Percentiles rank a stretch among this genome's conserved stretches.
phyloP scores from a whole-genome alignment of 148 eudicot genomes.

The Rhododendron mucronatum region DNA sequence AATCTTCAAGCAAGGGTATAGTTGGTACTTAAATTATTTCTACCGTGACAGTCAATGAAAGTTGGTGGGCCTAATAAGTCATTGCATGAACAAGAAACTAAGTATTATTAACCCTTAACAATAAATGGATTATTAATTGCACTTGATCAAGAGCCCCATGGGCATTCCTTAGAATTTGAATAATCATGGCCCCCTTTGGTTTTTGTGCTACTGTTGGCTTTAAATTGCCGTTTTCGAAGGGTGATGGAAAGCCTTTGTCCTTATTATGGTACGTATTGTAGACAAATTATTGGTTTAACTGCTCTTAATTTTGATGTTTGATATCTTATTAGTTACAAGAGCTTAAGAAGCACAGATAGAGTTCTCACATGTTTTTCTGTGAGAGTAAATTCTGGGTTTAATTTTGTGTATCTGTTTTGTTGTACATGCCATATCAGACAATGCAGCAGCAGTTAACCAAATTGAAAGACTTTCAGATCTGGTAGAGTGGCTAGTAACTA shows the following conservation, averaged over 20 bases:
- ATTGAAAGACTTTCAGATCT: constrained; percentile 48
- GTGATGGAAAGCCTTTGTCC: not conserved
- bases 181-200: not conserved
- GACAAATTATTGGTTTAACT: not conserved
- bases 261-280: not conserved
- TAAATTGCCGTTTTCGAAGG: not conserved
- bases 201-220: not conserved
- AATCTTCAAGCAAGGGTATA: too few species aligned
- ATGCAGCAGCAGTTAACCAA: constrained; percentile 28
- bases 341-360: not conserved
- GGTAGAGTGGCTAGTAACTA: constrained; percentile 47
- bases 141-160: too few species aligned
- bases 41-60: too few species aligned
- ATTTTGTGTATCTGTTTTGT: constrained; percentile 25
- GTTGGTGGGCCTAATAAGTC: too few species aligned
- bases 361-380: not conserved
- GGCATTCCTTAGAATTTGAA: not conserved
- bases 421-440: constrained; percentile 28
- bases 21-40: too few species aligned
- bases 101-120: too few species aligned
- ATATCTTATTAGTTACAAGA: not conserved
- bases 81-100: too few species aligned
- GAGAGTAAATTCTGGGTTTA: not conserved
- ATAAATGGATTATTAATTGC: too few species aligned
- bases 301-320: not conserved